phyloP scores from a whole-genome alignment of 2,329 filamentous ascomycete species.

The Verticillium dahliae region DNA sequence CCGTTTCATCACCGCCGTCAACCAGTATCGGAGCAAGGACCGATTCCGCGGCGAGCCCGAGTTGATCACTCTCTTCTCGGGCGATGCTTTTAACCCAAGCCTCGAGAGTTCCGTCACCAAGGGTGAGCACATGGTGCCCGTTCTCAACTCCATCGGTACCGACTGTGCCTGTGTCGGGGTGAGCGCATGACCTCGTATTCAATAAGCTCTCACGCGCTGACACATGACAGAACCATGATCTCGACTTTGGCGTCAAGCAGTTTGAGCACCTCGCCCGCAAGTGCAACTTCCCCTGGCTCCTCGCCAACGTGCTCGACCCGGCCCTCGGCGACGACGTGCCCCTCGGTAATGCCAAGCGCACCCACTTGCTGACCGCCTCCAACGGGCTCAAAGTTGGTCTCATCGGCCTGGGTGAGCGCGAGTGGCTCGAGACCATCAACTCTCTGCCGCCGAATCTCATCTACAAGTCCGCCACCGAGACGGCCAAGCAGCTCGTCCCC shows the following conservation, averaged over 20 bases:
- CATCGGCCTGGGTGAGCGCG: conserved; percentile 78
- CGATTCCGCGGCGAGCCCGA: conserved; percentile 57
- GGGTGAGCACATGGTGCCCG: conserved; percentile 83
- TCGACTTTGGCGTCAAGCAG: conserved; percentile 84
- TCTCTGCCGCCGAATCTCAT: conserved; percentile 73
- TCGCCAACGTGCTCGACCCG: conserved; percentile 83
- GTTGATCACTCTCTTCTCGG: conserved; percentile 77
- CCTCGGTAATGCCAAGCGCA: conserved; percentile 69
- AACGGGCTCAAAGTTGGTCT: conserved; percentile 83
- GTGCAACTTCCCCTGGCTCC: conserved; percentile 82
- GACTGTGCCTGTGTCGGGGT: conserved; percentile 78
- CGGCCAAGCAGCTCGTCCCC: conserved; percentile 70
- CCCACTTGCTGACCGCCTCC: conserved; percentile 69
- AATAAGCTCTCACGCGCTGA: conserved; percentile 5
- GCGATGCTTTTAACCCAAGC: conserved; percentile 88
- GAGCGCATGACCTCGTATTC: conserved; percentile 26
- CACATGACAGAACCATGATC: conserved; percentile 67
- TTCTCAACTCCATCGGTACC: conserved; percentile 72
- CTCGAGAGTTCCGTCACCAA: conserved; percentile 86
- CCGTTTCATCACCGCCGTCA: conserved; percentile 71
- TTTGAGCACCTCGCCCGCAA: conserved; percentile 66
- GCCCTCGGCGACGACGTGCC: conserved; percentile 69
- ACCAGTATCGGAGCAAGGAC: conserved; percentile 62
- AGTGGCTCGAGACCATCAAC: conserved; percentile 89
- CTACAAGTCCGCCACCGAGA: conserved; percentile 72